Evolutionary conservation across 2,329 filamentous ascomycete genomes (phyloP).

Genomic region (Byssoonygena ceratinophila): DNA sequence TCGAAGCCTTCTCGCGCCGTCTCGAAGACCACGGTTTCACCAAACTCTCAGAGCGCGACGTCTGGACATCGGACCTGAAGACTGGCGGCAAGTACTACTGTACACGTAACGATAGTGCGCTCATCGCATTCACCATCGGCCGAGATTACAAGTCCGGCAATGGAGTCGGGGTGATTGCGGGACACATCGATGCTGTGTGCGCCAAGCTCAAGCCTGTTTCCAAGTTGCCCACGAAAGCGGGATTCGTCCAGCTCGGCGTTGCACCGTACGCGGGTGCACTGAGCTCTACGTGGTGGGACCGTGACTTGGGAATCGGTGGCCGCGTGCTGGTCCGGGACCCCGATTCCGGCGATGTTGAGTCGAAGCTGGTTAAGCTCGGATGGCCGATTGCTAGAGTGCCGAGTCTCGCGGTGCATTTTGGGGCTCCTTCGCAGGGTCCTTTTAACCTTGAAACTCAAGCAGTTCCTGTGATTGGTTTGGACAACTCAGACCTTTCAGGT

Average conservation of each 20-base stretch:
- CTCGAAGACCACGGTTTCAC: conserved; percentile 62
- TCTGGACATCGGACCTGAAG: conserved; percentile 62
- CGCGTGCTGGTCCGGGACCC: conserved; percentile 71
- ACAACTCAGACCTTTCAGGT: conserved; percentile 51
- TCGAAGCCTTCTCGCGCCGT: conserved; percentile 64
- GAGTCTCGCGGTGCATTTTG: conserved; percentile 89
- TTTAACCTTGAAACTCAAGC: conserved; percentile 87
- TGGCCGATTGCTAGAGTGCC: conserved; percentile 92
- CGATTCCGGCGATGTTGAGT: conserved; percentile 61
- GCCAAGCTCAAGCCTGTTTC: conserved; percentile 86
- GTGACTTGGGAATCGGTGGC: conserved; percentile 83
- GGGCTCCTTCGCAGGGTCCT: conserved; percentile 53
- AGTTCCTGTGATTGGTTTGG: conserved; percentile 84
- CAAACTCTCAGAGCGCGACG: conserved; percentile 63
- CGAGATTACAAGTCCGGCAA: conserved; percentile 72
- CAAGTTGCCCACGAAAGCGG: conserved; percentile 69
- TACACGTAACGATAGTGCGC: conserved; percentile 70
- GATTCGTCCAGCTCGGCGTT: conserved; percentile 80
- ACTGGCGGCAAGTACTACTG: conserved; percentile 81
- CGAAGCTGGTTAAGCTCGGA: conserved; percentile 76
- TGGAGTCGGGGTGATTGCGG: conserved; percentile 77
- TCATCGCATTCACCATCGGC: conserved; percentile 79
- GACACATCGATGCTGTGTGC: conserved; percentile 86
- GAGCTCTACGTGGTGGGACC: conserved; percentile 92
- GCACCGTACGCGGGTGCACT: conserved; percentile 84